A percentile compares a stretch with the other conserved stretches of the same genome.
Evolutionary conservation across 805 yeast species (phyloP).

Genomic region (Maudiozyma pseudohumilis): DNA sequence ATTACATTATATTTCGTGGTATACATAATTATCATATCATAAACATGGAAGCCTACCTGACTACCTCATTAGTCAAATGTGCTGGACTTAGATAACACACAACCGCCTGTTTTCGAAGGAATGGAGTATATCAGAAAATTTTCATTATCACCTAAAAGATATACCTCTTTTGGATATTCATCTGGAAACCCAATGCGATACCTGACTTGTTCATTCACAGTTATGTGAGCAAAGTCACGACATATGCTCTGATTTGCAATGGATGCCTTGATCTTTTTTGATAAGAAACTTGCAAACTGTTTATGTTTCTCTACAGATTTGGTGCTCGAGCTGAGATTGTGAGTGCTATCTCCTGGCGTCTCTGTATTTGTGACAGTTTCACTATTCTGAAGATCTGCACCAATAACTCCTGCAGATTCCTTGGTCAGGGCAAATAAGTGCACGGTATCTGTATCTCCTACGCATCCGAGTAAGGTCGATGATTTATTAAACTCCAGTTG

Average conservation of each 20-base stretch:
- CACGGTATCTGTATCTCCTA: slow-evolving; percentile 80
- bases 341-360: background rate
- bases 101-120: slow-evolving; percentile 22
- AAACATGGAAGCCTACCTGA: background rate
- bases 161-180: slow-evolving; percentile 23
- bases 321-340: background rate
- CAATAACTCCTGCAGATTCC: background rate
- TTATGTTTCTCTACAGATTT: slow-evolving; percentile 11
- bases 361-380: slow-evolving; percentile 2
- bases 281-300: slow-evolving; percentile 18
- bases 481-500: slow-evolving; percentile 58
- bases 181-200: slow-evolving; percentile 26
- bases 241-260: slow-evolving; percentile 24
- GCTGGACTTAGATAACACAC: slow-evolving; percentile 22
- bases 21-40: background rate
- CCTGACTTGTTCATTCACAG: slow-evolving; percentile 13
- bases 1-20: background rate
- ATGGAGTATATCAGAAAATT: slow-evolving; percentile 19
- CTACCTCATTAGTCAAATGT: background rate
- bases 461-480: slow-evolving; percentile 60
- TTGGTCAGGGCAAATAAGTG: slow-evolving; percentile 57
- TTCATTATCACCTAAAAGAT: slow-evolving; percentile 25
- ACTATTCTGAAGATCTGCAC: slow-evolving; percentile 28
- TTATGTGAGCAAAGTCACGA: slow-evolving; percentile 25
- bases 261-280: slow-evolving; percentile 21